phyloP scores from a whole-genome alignment of 2,329 filamentous ascomycete species.

The Aspergillus amoenus region DNA sequence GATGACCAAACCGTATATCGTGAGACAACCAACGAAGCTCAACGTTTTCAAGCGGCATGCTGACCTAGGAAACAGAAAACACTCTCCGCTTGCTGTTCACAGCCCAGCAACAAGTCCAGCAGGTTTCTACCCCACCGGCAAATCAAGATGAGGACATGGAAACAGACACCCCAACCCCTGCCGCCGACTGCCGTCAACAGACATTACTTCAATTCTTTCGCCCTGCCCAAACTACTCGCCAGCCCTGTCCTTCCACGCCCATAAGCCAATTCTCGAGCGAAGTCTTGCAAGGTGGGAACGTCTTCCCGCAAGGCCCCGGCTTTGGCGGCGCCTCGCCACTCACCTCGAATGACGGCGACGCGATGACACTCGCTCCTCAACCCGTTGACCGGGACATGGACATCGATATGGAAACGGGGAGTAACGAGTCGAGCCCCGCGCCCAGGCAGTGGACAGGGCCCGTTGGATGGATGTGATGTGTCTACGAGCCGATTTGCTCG shows the following conservation, averaged over 20 bases:
- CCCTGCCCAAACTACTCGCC: conserved; percentile 22
- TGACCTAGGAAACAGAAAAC: conserved; percentile 35
- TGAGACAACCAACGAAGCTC: conserved; percentile 29
- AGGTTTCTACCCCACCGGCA: conserved; percentile 11
- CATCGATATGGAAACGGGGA: conserved; percentile 31
- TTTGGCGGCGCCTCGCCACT: conserved; percentile 17
- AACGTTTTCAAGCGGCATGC: background rate
- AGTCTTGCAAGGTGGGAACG: conserved; percentile 16
- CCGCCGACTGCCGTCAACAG: conserved; percentile 40
- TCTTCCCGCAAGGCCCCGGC: conserved; percentile 20
- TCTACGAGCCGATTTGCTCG: background rate
- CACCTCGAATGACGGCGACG: conserved; percentile 21
- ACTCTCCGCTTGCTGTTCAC: conserved; percentile 44
- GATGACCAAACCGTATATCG: conserved; percentile 57
- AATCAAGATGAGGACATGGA: conserved; percentile 27
- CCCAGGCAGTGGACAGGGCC: conserved; percentile 28
- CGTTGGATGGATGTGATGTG: conserved; percentile 33
- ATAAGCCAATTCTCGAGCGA: conserved; percentile 20
- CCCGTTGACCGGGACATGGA: conserved; percentile 27
- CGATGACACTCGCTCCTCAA: conserved; percentile 23
- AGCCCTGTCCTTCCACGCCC: conserved; percentile 16
- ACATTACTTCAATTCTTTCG: conserved; percentile 43
- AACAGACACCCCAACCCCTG: conserved; percentile 25
- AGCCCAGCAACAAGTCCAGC: conserved; percentile 35
- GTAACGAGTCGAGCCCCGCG: conserved; percentile 18